Evolutionary conservation across 2,329 filamentous ascomycete genomes (phyloP).

Genomic region (Huntiella moniliformis): DNA sequence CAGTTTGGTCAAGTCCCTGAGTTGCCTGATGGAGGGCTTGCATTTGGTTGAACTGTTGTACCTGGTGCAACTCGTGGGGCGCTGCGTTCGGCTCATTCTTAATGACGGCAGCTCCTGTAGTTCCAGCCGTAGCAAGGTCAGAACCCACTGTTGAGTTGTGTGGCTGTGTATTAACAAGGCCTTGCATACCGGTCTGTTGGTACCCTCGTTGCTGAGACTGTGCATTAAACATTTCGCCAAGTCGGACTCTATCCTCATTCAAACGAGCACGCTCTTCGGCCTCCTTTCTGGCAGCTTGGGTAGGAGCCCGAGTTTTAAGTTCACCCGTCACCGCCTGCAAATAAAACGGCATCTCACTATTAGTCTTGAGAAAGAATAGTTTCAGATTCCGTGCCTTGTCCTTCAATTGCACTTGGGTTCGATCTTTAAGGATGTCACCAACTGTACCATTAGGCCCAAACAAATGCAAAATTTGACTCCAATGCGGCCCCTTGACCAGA

Average conservation of each 20-base stretch:
- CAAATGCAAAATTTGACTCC: conserved; percentile 75
- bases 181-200: conserved; percentile 17
- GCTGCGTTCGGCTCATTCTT: conserved; percentile 3
- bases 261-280: conserved; percentile 38
- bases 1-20: conserved; percentile 13
- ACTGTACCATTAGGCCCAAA: conserved; percentile 66
- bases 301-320: conserved; percentile 66
- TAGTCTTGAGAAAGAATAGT: conserved; percentile 78
- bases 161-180: conserved; percentile 16
- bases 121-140: conserved; percentile 8
- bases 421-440: conserved; percentile 67
- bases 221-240: conserved; percentile 26
- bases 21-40: conserved; percentile 16
- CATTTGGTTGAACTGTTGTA: conserved; percentile 15
- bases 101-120: not conserved
- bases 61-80: conserved; percentile 13
- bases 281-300: conserved; percentile 50
- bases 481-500: conserved; percentile 76
- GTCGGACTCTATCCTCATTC: conserved; percentile 37
- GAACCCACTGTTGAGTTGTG: conserved; percentile 14
- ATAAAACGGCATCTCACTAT: conserved; percentile 78
- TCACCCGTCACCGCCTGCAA: conserved; percentile 77
- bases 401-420: conserved; percentile 81
- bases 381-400: conserved; percentile 84
- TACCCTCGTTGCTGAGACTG: conserved; percentile 13